Conservation (phyloP, 129 eudicot genomes). For the Flaveria trinervia region DNA sequence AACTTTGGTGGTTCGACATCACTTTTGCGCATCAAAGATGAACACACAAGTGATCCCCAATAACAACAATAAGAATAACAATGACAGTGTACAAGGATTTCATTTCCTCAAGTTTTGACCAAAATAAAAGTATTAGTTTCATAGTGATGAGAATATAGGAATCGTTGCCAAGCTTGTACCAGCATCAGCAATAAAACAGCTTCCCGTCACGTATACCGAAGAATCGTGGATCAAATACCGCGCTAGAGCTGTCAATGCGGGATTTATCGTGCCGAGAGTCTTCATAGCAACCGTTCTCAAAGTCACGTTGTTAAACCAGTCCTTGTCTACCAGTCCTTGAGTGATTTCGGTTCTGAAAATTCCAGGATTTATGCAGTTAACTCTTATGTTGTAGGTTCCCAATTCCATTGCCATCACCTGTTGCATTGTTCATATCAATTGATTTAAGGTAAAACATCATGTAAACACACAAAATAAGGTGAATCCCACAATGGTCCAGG, state of each 20-base stretch:
- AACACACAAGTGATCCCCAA: background rate
- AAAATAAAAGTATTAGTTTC: conserved; percentile 9
- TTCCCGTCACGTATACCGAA: conserved; percentile 45
- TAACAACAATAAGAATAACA: background rate
- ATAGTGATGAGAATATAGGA: conserved; percentile 56
- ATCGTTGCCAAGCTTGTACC: conserved; percentile 43
- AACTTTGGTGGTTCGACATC: background rate
- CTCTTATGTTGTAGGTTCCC: conserved; percentile 46
- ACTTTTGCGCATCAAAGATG: background rate
- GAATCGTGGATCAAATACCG: conserved; percentile 54
- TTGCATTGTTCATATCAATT: conserved; percentile 1
- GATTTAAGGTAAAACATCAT: background rate
- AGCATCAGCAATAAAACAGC: conserved; percentile 46
- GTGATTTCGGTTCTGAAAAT: conserved; percentile 49
- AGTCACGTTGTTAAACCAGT: conserved; percentile 43
- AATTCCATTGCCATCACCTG: conserved; percentile 60
- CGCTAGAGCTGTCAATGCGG: conserved; percentile 44
- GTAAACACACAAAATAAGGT: conserved; percentile 3
- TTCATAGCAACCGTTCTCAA: conserved; percentile 39
- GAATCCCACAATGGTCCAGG: too few relatives aligned
- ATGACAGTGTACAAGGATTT: background rate
- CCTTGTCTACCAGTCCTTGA: conserved; percentile 38
- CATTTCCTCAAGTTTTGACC: background rate
- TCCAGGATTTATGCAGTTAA: conserved; percentile 51
- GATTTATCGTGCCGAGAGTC: conserved; percentile 46